A percentile compares a stretch with the other conserved stretches of the same genome.
Evolutionary conservation across 163 green algal species (phyloP).

Genomic region (Chlamydomonas reinhardtii): DNA sequence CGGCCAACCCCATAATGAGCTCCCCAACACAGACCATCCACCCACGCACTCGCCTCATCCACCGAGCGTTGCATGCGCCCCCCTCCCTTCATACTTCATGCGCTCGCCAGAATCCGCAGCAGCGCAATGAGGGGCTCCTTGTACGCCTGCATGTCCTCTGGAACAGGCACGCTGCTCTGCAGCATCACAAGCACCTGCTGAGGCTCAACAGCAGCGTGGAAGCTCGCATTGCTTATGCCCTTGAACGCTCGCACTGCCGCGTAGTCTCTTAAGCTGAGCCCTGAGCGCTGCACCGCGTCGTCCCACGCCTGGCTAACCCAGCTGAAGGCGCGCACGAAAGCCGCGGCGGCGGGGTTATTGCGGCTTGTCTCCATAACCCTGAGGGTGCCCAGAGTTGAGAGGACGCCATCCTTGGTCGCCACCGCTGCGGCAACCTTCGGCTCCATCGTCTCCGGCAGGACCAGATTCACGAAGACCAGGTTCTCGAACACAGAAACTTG

Average conservation of each 20-base stretch:
- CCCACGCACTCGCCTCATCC: too few species aligned
- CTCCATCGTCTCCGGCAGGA: background rate
- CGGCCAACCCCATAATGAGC: too few species aligned
- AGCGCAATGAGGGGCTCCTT: slow-evolving; percentile 14
- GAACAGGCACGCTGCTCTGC: background rate
- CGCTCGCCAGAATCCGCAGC: background rate
- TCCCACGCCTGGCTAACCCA: background rate
- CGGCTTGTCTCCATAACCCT: background rate
- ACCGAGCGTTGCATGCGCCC: too few species aligned
- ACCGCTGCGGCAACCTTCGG: background rate
- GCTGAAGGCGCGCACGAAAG: slow-evolving; percentile 1
- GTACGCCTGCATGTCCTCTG: background rate
- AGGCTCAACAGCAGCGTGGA: background rate
- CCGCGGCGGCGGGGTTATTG: background rate
- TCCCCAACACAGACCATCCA: too few species aligned
- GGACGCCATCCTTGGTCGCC: slow-evolving; percentile 1
- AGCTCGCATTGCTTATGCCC: background rate
- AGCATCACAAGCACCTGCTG: background rate
- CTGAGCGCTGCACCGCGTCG: background rate
- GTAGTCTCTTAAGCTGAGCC: slow-evolving; percentile 1
- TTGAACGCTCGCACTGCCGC: slow-evolving; percentile 3
- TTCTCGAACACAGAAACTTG: background rate
- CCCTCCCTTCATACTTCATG: background rate
- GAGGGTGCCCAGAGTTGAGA: background rate
- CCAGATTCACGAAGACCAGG: background rate